Conservation (phyloP, 1,284 basidiomycete species). For the Naganishia liquefaciens region DNA sequence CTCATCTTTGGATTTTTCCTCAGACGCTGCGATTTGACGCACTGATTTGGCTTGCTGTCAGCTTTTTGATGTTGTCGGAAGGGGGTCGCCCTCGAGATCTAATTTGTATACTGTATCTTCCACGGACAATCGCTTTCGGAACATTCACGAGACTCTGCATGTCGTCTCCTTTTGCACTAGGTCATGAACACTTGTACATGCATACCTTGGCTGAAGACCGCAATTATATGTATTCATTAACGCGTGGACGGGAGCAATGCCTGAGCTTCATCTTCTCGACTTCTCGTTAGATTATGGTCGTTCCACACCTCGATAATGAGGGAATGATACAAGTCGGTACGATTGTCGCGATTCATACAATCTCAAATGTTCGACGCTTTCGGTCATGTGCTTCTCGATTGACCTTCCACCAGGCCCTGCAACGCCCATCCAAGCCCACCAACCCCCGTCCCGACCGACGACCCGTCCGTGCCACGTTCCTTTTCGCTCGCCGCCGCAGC, state of each 20-base stretch:
- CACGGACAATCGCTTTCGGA: slow-evolving; percentile 3
- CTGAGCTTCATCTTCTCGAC: too few relatives aligned
- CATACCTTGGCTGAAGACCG: too few relatives aligned
- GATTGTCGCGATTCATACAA: not conserved
- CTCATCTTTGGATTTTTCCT: not conserved
- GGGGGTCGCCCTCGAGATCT: too few relatives aligned
- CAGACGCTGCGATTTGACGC: slow-evolving; percentile 26
- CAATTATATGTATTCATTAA: too few relatives aligned
- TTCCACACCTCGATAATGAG: too few relatives aligned
- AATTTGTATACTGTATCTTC: slow-evolving; percentile 9
- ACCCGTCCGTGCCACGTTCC: not conserved
- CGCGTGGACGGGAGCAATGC: too few relatives aligned
- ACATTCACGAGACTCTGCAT: not conserved
- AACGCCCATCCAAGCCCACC: not conserved
- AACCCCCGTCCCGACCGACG: not conserved
- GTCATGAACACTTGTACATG: not conserved
- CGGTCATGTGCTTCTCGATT: not conserved
- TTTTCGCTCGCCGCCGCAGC: not conserved
- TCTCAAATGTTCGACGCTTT: not conserved
- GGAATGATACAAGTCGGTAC: too few relatives aligned
- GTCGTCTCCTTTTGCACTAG: not conserved
- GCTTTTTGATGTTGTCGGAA: not conserved
- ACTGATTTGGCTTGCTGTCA: not conserved
- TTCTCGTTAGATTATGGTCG: too few relatives aligned
- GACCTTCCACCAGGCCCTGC: slow-evolving; percentile 1